These are phyloP conservation scores for Sordariomycetes sp. DNA, from an alignment of 2,329 filamentous ascomycete species.

Conservation along the genomic window DNA sequence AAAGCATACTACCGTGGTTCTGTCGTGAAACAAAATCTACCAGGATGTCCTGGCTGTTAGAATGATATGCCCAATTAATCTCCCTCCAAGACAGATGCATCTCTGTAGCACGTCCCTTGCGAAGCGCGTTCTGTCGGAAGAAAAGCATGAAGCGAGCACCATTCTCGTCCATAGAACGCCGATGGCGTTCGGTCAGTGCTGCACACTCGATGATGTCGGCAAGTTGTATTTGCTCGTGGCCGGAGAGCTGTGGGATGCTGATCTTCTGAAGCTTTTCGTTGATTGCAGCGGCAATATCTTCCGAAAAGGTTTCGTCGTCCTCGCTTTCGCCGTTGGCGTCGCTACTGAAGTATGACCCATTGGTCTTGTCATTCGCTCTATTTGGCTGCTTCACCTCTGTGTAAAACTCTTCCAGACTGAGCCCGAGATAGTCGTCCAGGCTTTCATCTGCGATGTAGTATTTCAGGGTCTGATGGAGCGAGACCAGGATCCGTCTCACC, in stretches of 20 bases:
- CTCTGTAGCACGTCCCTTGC: constrained; percentile 54
- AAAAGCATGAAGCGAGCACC: constrained; percentile 81
- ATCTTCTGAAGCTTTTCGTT: constrained; percentile 69
- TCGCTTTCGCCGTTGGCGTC: constrained; percentile 26
- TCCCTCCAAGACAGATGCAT: constrained; percentile 67
- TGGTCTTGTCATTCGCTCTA: constrained; percentile 16
- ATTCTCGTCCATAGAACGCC: constrained; percentile 83
- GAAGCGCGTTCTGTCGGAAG: constrained; percentile 71
- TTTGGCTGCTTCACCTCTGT: constrained; percentile 5
- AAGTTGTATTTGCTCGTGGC: constrained; percentile 77
- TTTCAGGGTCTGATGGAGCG: constrained; percentile 67
- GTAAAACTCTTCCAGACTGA: constrained; percentile 53
- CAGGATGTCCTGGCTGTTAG: constrained; percentile 79
- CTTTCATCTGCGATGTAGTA: constrained; percentile 75
- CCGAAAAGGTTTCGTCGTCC: constrained; percentile 58
- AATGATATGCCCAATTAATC: constrained; percentile 80
- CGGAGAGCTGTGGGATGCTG: constrained; percentile 70
- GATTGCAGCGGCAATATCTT: constrained; percentile 59
- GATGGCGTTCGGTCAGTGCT: constrained; percentile 75
- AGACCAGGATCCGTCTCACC: constrained; percentile 64
- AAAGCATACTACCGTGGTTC: constrained; percentile 70
- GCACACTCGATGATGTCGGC: constrained; percentile 79
- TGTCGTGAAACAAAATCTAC: constrained; percentile 74
- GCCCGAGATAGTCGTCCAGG: constrained; percentile 68
- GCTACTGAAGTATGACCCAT: constrained; percentile 27